Evolutionary conservation across 2,329 filamentous ascomycete species (phyloP).

Genomic region (Capronia epimyces): DNA sequence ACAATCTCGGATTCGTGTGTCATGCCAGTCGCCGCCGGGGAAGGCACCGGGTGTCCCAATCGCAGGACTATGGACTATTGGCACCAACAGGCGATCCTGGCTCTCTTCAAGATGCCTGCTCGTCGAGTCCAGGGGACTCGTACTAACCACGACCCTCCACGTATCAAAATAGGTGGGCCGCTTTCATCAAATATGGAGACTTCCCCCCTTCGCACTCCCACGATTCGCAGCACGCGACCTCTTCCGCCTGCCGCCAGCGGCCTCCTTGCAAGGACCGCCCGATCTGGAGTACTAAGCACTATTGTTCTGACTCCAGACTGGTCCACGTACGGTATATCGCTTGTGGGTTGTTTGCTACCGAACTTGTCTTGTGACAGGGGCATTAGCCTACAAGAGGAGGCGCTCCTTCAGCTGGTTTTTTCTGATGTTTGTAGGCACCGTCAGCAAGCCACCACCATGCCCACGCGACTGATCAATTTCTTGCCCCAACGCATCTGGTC

Average conservation of each 20-base stretch:
- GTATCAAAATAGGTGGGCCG: not conserved
- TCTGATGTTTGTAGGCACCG: not conserved
- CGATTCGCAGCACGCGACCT: not conserved
- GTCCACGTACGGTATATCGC: not conserved
- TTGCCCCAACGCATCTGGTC: not conserved
- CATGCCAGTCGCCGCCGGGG: conserved; percentile 9
- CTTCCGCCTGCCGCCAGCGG: not conserved
- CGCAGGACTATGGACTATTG: not conserved
- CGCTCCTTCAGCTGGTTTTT: not conserved
- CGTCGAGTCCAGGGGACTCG: not conserved
- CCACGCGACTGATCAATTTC: not conserved
- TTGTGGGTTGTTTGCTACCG: not conserved
- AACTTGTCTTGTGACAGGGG: not conserved
- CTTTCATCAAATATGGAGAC: not conserved
- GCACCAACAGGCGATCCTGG: conserved; percentile 1
- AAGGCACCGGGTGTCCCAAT: conserved; percentile 2
- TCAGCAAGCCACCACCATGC: not conserved
- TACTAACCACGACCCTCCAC: not conserved
- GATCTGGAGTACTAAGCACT: not conserved
- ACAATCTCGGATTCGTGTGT: conserved; percentile 1
- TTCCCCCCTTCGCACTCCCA: not conserved
- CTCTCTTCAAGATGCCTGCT: not conserved
- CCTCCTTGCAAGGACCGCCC: not conserved
- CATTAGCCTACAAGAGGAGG: not conserved
- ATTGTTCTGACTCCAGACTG: not conserved